Conservation (phyloP, 2,329 filamentous ascomycete species). For the Graphium sp. region DNA sequence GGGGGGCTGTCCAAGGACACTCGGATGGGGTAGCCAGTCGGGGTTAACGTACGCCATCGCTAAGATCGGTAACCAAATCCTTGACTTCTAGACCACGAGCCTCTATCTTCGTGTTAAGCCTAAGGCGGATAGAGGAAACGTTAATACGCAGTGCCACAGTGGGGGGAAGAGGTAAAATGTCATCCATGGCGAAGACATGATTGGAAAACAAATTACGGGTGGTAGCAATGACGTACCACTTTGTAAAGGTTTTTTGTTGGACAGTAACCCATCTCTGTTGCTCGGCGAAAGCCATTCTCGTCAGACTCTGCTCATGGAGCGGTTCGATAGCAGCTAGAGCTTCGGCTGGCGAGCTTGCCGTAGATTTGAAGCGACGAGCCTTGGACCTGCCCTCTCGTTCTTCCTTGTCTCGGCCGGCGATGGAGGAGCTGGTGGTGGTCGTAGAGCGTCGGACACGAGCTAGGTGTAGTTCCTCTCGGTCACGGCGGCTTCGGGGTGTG, state of each 20-base stretch:
- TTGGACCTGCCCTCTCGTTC: constrained; percentile 8
- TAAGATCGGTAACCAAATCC: constrained; percentile 77
- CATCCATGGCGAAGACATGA: not conserved
- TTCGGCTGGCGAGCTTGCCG: constrained; percentile 19
- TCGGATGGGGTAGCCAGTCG: constrained; percentile 2
- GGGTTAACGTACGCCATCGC: constrained; percentile 62
- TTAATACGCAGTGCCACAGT: not conserved
- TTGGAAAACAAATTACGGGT: not conserved
- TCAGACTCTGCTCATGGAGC: constrained; percentile 29
- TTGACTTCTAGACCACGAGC: constrained; percentile 63
- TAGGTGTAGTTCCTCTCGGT: constrained; percentile 32
- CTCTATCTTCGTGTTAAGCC: constrained; percentile 92
- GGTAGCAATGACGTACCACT: constrained; percentile 41
- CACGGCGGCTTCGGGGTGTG: constrained; percentile 20
- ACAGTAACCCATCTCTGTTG: constrained; percentile 59
- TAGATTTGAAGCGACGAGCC: constrained; percentile 16
- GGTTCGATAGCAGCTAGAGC: constrained; percentile 27
- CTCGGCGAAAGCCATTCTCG: constrained; percentile 46
- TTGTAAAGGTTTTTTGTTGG: constrained; percentile 98
- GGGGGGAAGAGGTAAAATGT: not conserved
- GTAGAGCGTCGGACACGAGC: constrained; percentile 26
- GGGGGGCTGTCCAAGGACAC: not conserved
- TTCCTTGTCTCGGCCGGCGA: constrained; percentile 10
- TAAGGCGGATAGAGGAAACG: constrained; percentile 14
- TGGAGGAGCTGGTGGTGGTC: constrained; percentile 14